A percentile compares a stretch with the other conserved stretches of the same genome.
These are phyloP conservation scores for Hymenoscyphus fraxineus DNA, from an alignment of 2,329 filamentous ascomycete species.

Conservation along the genomic window DNA sequence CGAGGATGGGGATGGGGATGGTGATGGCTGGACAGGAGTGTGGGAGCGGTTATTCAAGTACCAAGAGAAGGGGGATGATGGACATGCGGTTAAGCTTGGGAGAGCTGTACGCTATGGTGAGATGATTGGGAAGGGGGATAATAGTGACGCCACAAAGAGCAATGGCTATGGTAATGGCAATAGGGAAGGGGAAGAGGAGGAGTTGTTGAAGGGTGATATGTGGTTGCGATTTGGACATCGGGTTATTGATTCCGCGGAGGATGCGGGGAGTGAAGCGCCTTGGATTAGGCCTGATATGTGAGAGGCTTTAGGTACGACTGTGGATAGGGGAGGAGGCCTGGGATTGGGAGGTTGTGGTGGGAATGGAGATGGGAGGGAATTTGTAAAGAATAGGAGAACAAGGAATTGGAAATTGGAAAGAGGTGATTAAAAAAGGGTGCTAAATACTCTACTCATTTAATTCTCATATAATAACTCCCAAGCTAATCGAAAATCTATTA, in stretches of 20 bases:
- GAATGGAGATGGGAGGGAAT: no score
- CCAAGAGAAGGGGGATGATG: conserved; percentile 58
- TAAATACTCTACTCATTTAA: no score
- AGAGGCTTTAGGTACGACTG: conserved; percentile 14
- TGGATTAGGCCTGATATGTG: conserved; percentile 14
- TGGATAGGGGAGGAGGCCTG: no score
- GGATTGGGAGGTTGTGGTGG: no score
- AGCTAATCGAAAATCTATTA: no score
- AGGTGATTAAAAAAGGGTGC: no score
- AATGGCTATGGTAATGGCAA: conserved; percentile 43
- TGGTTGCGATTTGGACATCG: conserved; percentile 61
- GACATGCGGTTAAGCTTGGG: conserved; percentile 74
- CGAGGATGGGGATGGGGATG: no score
- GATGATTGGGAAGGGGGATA: conserved; percentile 43
- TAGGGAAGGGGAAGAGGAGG: conserved; percentile 44
- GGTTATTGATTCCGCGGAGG: conserved; percentile 58
- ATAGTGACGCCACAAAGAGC: conserved; percentile 38
- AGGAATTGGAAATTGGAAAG: no score
- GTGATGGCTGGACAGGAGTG: no score
- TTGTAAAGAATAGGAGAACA: no score
- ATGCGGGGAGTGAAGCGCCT: conserved; percentile 33
- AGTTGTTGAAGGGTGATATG: conserved; percentile 50
- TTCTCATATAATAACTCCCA: no score
- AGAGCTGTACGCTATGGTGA: conserved; percentile 66
- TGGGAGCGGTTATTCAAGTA: conserved; percentile 42